Evolutionary conservation across 2,329 filamentous ascomycete species (phyloP), one percentile per base, ranked within the genome.

Genomic region (Conoideocrella luteorostrata): DNA sequence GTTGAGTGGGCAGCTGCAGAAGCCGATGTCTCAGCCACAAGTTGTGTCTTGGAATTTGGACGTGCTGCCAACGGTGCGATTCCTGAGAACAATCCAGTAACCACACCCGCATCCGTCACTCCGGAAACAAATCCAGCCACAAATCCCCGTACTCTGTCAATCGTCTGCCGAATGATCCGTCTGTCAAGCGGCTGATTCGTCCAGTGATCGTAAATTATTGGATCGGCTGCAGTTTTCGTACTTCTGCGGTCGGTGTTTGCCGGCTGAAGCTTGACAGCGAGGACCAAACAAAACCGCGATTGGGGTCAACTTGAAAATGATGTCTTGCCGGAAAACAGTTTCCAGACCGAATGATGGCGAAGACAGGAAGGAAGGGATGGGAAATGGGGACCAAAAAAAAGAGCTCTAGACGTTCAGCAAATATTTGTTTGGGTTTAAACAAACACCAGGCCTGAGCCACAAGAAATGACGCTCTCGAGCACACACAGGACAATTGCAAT

Each of bases 1-100:
- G 43, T 34, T 41, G 29, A 30, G 29, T 36, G 39, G 38, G 39
- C 37, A 35, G 45, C 39, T 40, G 41, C 35, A 23, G 46, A 44
- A 39, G 43, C 36, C 24, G 29, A 44, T 52, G 52, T 54, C 52
- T 53, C 51, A 54, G 51, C 52, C 52, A 52, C 52, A 45, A n/a
- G 20, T 28, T 33, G 41, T 47, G 48, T 49, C 43, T 42, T 43
- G 44, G 49, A 40, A 43, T 45, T 47, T 44, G 15, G 43, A 39
- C 38, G 41, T 28, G 34, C 13, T 43, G 45, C 22, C 36, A 37
- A 43, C 33, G 39, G 29, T 40, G 38, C 41, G 44, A 35, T 46
- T 44, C 21, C 39, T 17, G 33, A 29, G 28, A 13, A 28, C 24
- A 32, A 33, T 24, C 29, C 39, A 29, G 22, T 20, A 35, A 38